Evolutionary conservation across 768 basidiomycete genomes (phyloP), one percentile per base, ranked within the genome.

Genomic region (Phlegmacium glaucopus): DNA sequence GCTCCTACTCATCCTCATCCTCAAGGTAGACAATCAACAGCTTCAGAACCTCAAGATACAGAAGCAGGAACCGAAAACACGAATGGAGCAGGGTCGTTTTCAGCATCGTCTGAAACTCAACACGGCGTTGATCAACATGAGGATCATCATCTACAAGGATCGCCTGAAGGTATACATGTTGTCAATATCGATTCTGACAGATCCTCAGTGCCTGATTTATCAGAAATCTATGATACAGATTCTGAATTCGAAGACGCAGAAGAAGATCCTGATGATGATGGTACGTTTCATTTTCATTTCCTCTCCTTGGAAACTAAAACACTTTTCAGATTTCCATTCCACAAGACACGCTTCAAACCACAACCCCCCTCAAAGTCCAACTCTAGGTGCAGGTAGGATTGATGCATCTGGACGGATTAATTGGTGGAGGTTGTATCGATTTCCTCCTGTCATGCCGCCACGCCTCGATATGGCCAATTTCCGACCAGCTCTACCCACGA

Each of bases 401-500:
- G 68, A 68, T 42, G 65, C 64, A 4, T 59, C 66, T 36, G 74
- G 71, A 10, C 63, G 77, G 13, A 75, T 90, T 48, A 90, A 90
- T 59, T 87, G 87, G 80, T 90, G 89, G 89, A 72, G 88, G 46
- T 65, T 89, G 56, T 89, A 89, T 59, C 78, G 87, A n/a, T 90
- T 90, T 70, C 85, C 85, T 7, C 74, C 87, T 32, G 83, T 89
- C 64, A 50, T 55, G 16, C 55, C 72, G 48, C 62, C 72, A 38
- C 44, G 64, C 16, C 46, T 62, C 16, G 59, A 64, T 38, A 44
- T 56, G 6, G 48, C 61, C 8, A 48, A 44, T 12, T 29, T 45
- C 29, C 44, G 52, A 29, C 48, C 32, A 45, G 22, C 34, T 27
- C 32, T 11, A 38, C 32, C 32, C 15, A 40, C 38, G 34, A 22